phyloP scores from a whole-genome alignment of 345 rosid species.

The Microthlaspi erraticum region DNA sequence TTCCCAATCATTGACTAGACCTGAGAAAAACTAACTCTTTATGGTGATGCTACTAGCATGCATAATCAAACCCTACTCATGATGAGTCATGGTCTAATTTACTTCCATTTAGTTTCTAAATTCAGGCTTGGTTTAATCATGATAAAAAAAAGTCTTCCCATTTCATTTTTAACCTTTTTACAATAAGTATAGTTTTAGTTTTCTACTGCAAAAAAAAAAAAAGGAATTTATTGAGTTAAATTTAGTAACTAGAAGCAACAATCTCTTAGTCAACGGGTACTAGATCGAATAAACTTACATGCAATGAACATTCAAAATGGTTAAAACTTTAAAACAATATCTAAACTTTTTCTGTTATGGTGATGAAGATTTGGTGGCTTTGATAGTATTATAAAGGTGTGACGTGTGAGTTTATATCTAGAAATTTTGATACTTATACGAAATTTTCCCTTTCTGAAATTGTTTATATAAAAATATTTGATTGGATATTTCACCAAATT shows the following conservation, averaged over 20 bases:
- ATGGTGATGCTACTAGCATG: not conserved
- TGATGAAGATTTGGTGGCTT: not conserved
- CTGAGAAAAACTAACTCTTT: not conserved
- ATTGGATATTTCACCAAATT: not conserved
- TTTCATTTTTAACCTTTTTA: not conserved
- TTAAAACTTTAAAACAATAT: not conserved
- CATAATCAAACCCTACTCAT: slow-evolving; percentile 2
- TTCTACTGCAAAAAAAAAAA: no score
- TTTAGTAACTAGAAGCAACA: not conserved
- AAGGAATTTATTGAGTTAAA: no score
- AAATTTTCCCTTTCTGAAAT: no score
- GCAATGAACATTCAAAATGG: not conserved
- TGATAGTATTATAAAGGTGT: no score
- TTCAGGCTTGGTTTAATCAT: not conserved
- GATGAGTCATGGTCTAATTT: not conserved
- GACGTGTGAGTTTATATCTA: no score
- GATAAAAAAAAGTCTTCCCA: not conserved
- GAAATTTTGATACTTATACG: no score
- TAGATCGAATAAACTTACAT: not conserved
- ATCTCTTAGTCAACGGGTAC: no score
- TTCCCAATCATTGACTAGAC: slow-evolving; percentile 23
- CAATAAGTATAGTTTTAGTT: not conserved
- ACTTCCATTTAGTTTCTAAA: not conserved
- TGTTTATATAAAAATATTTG: not conserved
- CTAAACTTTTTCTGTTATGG: not conserved